These are phyloP conservation scores for Achaetomium macrosporum DNA, from an alignment of 2,329 filamentous ascomycete genomes.

Conservation along the genomic window DNA sequence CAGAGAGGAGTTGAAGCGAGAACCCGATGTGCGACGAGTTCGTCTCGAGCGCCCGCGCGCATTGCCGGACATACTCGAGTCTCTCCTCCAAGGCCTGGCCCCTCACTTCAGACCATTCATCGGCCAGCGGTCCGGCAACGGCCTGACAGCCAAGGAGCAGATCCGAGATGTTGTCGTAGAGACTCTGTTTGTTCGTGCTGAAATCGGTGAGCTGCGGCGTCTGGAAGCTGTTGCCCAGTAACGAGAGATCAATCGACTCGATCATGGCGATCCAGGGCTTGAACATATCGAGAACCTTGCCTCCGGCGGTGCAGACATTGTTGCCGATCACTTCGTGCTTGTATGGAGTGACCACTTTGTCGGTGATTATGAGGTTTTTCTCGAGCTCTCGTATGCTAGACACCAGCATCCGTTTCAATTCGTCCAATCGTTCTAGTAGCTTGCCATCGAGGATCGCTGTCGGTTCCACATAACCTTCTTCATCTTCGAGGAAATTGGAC, in stretches of 20 bases:
- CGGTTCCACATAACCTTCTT: constrained; percentile 67
- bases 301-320: constrained; percentile 70
- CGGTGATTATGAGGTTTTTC: constrained; percentile 68
- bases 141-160: constrained; percentile 82
- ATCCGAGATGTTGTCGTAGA: constrained; percentile 91
- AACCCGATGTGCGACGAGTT: constrained; percentile 84
- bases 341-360: constrained; percentile 74
- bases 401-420: constrained; percentile 78
- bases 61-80: constrained; percentile 70
- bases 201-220: constrained; percentile 85
- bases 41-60: constrained; percentile 74
- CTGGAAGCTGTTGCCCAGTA: constrained; percentile 70
- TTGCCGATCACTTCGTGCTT: constrained; percentile 78
- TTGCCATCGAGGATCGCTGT: constrained; percentile 67
- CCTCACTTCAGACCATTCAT: constrained; percentile 93
- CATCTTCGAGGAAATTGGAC: constrained; percentile 81
- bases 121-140: constrained; percentile 82
- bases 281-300: constrained; percentile 80
- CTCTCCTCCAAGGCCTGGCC: constrained; percentile 85
- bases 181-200: constrained; percentile 80
- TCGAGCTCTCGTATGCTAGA: constrained; percentile 82
- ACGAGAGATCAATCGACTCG: constrained; percentile 84
- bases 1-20: constrained; percentile 79
- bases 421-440: constrained; percentile 76
- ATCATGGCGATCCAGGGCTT: constrained; percentile 84